A percentile compares a stretch with the other conserved stretches of the same genome.
Conservation (phyloP, 805 yeast species). For the Wickerhamiella alocasiicola region DNA sequence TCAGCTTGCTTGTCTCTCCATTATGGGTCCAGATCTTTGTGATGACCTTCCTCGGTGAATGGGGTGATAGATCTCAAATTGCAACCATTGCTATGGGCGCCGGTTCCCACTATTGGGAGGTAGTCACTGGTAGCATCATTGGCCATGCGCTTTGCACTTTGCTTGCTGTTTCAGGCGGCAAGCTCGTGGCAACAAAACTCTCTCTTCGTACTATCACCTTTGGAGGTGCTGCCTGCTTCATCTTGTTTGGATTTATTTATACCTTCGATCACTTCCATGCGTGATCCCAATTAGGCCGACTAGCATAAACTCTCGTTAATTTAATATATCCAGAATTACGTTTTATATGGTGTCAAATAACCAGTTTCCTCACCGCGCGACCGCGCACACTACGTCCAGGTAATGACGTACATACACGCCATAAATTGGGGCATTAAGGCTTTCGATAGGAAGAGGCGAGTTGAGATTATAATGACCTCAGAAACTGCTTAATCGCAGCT, state of each 20-base stretch:
- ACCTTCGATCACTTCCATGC: slow-evolving; percentile 39
- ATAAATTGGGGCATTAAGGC: too few species aligned
- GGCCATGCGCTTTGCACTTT: slow-evolving; percentile 86
- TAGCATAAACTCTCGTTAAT: too few species aligned
- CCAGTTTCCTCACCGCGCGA: too few species aligned
- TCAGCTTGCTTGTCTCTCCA: slow-evolving; percentile 63
- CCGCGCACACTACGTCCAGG: too few species aligned
- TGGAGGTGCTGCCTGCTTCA: slow-evolving; percentile 81
- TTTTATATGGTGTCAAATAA: too few species aligned
- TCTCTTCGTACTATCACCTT: slow-evolving; percentile 85
- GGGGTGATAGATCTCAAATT: slow-evolving; percentile 98
- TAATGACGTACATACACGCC: too few species aligned
- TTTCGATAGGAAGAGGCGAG: too few species aligned
- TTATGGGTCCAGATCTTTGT: slow-evolving; percentile 86
- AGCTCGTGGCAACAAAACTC: slow-evolving; percentile 73
- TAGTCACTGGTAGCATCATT: slow-evolving; percentile 73
- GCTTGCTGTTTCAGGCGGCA: slow-evolving; percentile 90
- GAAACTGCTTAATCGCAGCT: too few species aligned
- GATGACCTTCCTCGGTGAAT: slow-evolving; percentile 95
- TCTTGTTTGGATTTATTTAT: slow-evolving; percentile 69
- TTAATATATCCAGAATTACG: too few species aligned
- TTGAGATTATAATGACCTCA: too few species aligned
- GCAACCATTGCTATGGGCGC: slow-evolving; percentile 99
- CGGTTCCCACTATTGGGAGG: slow-evolving; percentile 81
- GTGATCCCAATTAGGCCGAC: too few species aligned